Base-by-base conservation (phyloP, 192 early-diverging fungal genomes). In the Entomortierella beljakovae region DNA sequence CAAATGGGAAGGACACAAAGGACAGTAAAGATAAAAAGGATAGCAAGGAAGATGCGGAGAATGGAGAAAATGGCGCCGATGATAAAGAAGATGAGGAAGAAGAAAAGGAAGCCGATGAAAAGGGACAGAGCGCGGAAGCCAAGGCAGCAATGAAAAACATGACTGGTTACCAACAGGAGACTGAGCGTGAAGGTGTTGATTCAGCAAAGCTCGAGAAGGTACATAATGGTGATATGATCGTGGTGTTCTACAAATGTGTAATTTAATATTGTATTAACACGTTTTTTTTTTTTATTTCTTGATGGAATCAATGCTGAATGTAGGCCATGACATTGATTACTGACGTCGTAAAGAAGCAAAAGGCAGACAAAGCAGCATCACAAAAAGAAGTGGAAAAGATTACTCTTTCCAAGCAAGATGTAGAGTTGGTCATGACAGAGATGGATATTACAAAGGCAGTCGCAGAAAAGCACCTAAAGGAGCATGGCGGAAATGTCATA, bases 141-240 rank as follows among this genome's bases (percentile, higher is more conserved):
- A 84, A 81, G 77, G 85, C 87, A 25, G 87, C 87, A 26, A 88
- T 88, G 87, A 71, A 84, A 68, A 80, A 83, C 55, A 86, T 88
- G 49, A 70, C 83, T 0, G 84, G 82, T 33, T 79, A 82, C 49
- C 77, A 80, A 35, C 80, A 85, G 40, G 86, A 86, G 26, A 60
- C 57, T 35, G 85, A 83, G 31, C 82, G 80, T 22, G 80, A 80
- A 28, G 84, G 61, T 32, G 76, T 88, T 40, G 87, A 87, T 72
- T 57, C 81, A 53, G 62, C 65, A 6, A 87, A 87, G 59, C 51
- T 88, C 22, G 84, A 83, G 46, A 82, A 88, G 84, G 87, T 87
- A 81, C 42, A 40, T 16, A 48, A 33, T 32, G 33, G 50, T 34
- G 58, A 25, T 34, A 28, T 37, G 2, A n/a, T n/a, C 49, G n/a